A percentile compares a stretch with the other conserved stretches of the same genome.
phyloP scores from a whole-genome alignment of 345 rosid species.

The Physaria fendleri region DNA sequence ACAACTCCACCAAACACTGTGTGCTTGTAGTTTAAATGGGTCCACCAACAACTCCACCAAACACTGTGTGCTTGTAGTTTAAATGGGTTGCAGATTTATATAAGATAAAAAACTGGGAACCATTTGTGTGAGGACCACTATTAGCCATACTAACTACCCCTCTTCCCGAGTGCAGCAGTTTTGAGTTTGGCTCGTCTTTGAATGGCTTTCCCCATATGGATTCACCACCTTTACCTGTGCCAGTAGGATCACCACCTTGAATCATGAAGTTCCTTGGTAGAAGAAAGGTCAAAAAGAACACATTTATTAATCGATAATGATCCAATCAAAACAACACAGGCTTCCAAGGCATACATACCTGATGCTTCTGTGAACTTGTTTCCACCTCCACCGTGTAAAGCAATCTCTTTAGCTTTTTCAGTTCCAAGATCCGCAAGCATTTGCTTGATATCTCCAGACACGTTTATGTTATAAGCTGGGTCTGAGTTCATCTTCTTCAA shows the following conservation, averaged over 20 bases:
- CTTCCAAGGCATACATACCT: slow-evolving; percentile 35
- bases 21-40: slow-evolving; percentile 86
- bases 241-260: slow-evolving; percentile 98
- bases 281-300: neutral
- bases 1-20: slow-evolving; percentile 92
- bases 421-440: slow-evolving; percentile 91
- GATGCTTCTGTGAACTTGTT: slow-evolving; percentile 76
- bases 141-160: slow-evolving; percentile 97
- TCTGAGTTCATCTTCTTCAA: slow-evolving; percentile 58
- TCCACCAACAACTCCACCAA: slow-evolving; percentile 95
- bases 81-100: slow-evolving; percentile 97
- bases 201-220: slow-evolving; percentile 97
- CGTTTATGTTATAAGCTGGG: slow-evolving; percentile 70
- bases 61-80: slow-evolving; percentile 90
- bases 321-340: neutral
- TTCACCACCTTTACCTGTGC: slow-evolving; percentile 87
- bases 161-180: slow-evolving; percentile 86
- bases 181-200: slow-evolving; percentile 86
- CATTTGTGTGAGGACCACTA: slow-evolving; percentile 95
- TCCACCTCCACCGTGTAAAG: slow-evolving; percentile 94
- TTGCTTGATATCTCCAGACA: slow-evolving; percentile 75
- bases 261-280: slow-evolving; percentile 78
- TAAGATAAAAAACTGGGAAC: slow-evolving; percentile 93
- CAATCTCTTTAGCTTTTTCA: slow-evolving; percentile 77
- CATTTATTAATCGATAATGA: neutral